Evolutionary conservation across 192 early-diverging fungal genomes (phyloP), one percentile per base, ranked within the genome.

Genomic region (Entophlyctis helioformis): DNA sequence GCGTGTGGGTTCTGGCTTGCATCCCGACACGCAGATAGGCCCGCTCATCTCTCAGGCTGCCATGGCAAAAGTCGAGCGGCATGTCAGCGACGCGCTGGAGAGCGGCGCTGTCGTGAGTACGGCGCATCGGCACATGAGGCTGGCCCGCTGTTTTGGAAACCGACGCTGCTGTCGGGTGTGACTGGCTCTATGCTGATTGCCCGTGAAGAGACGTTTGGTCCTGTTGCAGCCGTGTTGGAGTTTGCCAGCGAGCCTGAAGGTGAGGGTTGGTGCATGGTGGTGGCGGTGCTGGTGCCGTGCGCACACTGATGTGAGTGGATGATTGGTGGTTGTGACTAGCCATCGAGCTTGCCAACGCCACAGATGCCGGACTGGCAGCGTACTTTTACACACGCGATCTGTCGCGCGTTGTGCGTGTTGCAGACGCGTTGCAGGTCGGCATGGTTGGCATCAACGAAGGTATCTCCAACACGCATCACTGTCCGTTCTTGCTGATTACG

Each of bases 361-460:
- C 81, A 6, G 44, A 56, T 3, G 75, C 77, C 18, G 92, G 91
- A 0, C 62, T 95, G 49, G 84, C 91, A 0, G 84, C 71, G 2
- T 92, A 91, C 65, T 83, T 91, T 53, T 93, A 72, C 57, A 83
- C 84, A 45, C 57, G 74, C 16, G 82, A 88, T 51, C 53, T 89
- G 13, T 59, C 71, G 5, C 76, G 89, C 7, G 68, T 80, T 50
- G 85, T 80, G 72, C 73, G 85, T 10, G 82, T 95, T 4, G 76
- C 87, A 1, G 87, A 92, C 51, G 60, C 62, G 8, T 46, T 95
- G 33, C 78, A 91, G 46, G 72, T 80, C 3, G 91, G 91, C 31
- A 92, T 92, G 80, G 85, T 92, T n/a, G 87, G 88, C 19, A 72
- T 85, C 24, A 95, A 95, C 54, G 78, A 80, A 1, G 77, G 78